phyloP scores from a whole-genome alignment of 768 basidiomycete species.

The Rossbeevera mucosa region DNA sequence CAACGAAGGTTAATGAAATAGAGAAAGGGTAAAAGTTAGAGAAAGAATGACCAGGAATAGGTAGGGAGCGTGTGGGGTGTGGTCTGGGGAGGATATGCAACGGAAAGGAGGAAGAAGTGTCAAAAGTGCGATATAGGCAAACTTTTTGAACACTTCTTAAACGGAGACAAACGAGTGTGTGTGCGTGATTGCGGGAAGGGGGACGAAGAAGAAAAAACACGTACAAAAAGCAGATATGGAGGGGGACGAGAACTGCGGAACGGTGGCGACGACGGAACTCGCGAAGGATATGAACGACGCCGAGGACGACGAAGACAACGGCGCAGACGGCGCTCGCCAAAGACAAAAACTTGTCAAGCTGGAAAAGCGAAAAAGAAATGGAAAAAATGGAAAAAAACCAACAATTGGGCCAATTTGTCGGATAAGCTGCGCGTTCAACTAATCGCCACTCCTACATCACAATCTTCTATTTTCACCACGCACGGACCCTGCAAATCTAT shows the following conservation, averaged over 20 bases:
- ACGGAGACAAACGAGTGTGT: conserved; percentile 31
- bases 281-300: background rate
- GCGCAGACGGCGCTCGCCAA: conserved; percentile 20
- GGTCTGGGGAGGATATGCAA: conserved; percentile 28
- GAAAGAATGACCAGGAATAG: conserved; percentile 42
- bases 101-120: conserved; percentile 19
- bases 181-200: conserved; percentile 18
- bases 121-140: conserved; percentile 25
- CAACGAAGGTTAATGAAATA: conserved; percentile 41
- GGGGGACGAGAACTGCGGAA: conserved; percentile 8
- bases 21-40: conserved; percentile 51
- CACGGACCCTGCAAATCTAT: conserved; percentile 25
- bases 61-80: conserved; percentile 44
- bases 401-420: conserved; percentile 8
- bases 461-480: conserved; percentile 20
- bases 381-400: conserved; percentile 13
- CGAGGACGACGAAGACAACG: conserved; percentile 17
- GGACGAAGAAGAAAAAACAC: conserved; percentile 34
- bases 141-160: conserved; percentile 26
- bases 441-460: conserved; percentile 17
- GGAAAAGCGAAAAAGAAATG: conserved; percentile 20
- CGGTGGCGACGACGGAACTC: background rate
- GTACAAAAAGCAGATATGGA: conserved; percentile 35
- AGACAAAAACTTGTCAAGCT: conserved; percentile 17
- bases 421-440: conserved; percentile 6